Evolutionary conservation across 192 early-diverging fungal species (phyloP), one percentile per base, ranked within the genome.

Genomic region (Diversispora epigaea): DNA sequence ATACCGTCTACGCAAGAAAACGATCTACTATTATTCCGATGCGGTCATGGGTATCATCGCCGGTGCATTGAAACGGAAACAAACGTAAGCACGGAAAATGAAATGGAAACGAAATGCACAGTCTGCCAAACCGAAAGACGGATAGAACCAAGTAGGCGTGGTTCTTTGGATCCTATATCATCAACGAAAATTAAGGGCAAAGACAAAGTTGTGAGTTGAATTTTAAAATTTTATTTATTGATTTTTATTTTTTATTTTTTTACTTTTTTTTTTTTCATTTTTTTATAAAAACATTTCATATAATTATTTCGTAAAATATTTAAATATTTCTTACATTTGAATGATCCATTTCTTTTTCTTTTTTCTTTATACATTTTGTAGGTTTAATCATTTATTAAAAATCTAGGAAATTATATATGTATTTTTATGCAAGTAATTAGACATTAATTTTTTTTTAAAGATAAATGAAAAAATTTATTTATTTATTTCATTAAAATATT

Each of bases 21-120:
- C 63, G 83, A 83, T 25, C 55, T 84, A 17, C 19, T 86, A 25
- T 61, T 87, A 14, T 87, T 86, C 75, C 81, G 84, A 19, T 86
- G 85, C 73, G 86, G 84, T 12, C 86, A 86, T 73, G 85, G 83
- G 52, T 87, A 82, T 50, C 86, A 87, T 77, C 82, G 78, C 25
- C 78, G 84, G 17, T 87, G 86, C 45, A 62, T 87, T 8, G 79
- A 81, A 44, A 74, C 58, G 19, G 72, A 74, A 63, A 21, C 72
- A 32, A 57, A 49, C 44, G 17, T 11, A 47, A 41, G 39, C 17
- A 49, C 46, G 15, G 72, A 74, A 50, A 63, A 50, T 52, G 47
- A 49, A 49, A 15, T 44, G 8, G 72, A 74, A 63, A n/a, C 46
- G 8, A 73, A 47, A 41, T 74, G 72, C 63, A 49, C 60, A 10